phyloP scores from a whole-genome alignment of 176 grass and related monocot species.

The Tuctoria greenei region DNA sequence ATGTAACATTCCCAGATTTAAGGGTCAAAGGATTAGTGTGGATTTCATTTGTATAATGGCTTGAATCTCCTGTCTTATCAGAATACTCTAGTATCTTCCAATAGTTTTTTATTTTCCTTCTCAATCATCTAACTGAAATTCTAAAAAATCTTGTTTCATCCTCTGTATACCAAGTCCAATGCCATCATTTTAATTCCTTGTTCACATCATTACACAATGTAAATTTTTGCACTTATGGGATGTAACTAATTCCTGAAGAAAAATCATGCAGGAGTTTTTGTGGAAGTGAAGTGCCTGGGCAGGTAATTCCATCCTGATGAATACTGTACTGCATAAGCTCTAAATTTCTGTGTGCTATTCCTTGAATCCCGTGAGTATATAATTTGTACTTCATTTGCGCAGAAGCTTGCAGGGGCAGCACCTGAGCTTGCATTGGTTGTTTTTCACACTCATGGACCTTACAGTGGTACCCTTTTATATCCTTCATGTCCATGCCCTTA shows the following conservation, averaged over 20 bases:
- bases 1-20: neutral
- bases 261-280: conserved; percentile 68
- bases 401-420: conserved; percentile 56
- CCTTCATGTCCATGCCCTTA: conserved; percentile 14
- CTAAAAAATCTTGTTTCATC: neutral
- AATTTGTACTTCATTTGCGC: conserved; percentile 28
- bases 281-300: conserved; percentile 52
- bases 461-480: conserved; percentile 54
- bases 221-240: conserved; percentile 25
- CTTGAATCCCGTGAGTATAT: conserved; percentile 8
- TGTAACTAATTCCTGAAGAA: conserved; percentile 17
- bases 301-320: conserved; percentile 52
- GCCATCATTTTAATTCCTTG: neutral
- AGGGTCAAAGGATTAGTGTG: neutral
- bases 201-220: conserved; percentile 4
- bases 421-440: conserved; percentile 81
- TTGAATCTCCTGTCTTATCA: neutral
- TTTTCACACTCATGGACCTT: conserved; percentile 76
- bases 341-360: conserved; percentile 15
- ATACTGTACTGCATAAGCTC: conserved; percentile 21
- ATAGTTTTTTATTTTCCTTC: neutral
- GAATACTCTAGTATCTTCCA: neutral
- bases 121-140: neutral
- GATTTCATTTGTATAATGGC: neutral
- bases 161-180: neutral